phyloP scores from a whole-genome alignment of 2,329 filamentous ascomycete genomes.

The Pseudocercospora cruenta region DNA sequence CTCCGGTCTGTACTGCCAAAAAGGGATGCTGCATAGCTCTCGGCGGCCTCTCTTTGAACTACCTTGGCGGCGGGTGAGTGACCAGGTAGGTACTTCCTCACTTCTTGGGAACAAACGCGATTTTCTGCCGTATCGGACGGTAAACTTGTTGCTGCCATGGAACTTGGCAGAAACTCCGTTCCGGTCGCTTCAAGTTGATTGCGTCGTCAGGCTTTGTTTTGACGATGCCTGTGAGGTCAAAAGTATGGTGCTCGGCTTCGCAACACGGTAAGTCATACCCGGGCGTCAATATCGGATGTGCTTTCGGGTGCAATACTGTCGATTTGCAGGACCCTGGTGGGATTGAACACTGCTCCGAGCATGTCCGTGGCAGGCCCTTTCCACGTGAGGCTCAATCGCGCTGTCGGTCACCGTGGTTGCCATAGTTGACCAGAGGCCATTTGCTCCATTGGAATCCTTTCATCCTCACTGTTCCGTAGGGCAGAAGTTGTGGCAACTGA shows the following conservation, averaged over 20 bases:
- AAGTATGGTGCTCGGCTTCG: not conserved
- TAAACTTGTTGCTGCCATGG: not conserved
- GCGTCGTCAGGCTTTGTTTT: not conserved
- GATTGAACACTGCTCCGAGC: not conserved
- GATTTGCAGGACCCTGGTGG: not conserved
- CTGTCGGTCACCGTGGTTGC: not conserved
- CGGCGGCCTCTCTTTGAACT: not conserved
- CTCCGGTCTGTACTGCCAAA: constrained; percentile 1
- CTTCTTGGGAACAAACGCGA: not conserved
- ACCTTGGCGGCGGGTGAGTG: not conserved
- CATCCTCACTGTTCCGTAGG: not conserved
- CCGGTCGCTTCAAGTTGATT: not conserved
- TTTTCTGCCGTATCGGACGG: not conserved
- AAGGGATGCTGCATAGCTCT: not conserved
- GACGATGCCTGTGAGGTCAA: not conserved
- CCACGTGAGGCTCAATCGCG: not conserved
- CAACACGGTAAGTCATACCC: not conserved
- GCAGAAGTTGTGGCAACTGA: not conserved
- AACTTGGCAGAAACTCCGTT: not conserved
- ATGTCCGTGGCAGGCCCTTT: not conserved
- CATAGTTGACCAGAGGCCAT: not conserved
- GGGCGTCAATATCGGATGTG: not conserved
- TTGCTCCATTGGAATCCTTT: not conserved
- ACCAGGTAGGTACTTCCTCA: not conserved
- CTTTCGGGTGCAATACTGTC: not conserved